These are phyloP conservation scores for Brassica carinata DNA, from an alignment of 345 rosid species.

Conservation along the genomic window DNA sequence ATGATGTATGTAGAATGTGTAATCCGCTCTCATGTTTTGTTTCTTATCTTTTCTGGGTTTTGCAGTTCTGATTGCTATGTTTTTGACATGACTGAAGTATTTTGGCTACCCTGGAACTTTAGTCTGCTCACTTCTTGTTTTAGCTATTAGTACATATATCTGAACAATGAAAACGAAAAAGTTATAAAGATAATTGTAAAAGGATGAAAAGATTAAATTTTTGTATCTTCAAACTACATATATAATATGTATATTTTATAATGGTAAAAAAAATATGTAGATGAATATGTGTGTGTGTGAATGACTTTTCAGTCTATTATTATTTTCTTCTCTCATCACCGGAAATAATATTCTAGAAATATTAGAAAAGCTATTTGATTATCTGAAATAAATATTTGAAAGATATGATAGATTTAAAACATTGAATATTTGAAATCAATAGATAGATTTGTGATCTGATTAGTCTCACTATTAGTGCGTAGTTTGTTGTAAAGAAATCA, in stretches of 20 bases:
- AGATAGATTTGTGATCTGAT: neutral
- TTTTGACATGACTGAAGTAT: neutral
- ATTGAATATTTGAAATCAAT: neutral
- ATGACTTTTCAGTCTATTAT: neutral
- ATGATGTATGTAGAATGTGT: neutral
- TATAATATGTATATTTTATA: too few species aligned
- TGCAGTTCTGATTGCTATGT: neutral
- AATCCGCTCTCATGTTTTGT: neutral
- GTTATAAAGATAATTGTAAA: neutral
- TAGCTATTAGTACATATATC: neutral
- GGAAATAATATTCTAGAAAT: neutral
- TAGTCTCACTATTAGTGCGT: neutral
- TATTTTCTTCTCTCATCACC: neutral
- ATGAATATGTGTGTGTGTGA: neutral
- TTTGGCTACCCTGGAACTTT: neutral
- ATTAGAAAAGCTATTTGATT: neutral
- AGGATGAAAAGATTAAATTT: too few species aligned
- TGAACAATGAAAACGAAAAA: neutral
- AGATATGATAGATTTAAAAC: neutral
- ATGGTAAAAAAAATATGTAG: too few species aligned
- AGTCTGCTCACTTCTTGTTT: neutral
- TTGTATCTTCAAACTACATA: too few species aligned
- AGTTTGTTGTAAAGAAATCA: neutral
- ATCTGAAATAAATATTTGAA: neutral
- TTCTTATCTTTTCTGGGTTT: neutral